Conservation (phyloP, 2,329 filamentous ascomycete species). For the Cytospora schulzeri region DNA sequence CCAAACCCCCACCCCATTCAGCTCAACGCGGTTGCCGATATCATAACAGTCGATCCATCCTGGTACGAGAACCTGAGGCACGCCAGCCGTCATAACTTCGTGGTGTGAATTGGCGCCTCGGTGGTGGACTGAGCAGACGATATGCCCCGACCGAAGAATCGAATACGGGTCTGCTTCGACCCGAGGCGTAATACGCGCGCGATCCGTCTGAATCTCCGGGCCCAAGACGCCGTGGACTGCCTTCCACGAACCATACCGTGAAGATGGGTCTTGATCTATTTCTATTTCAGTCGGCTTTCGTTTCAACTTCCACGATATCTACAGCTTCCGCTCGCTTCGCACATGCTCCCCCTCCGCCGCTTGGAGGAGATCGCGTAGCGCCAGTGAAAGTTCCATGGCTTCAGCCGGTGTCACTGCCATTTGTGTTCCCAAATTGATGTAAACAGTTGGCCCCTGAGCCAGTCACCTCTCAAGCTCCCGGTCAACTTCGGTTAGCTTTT, state of each 20-base stretch:
- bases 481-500: slow-evolving; percentile 40
- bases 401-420: slow-evolving; percentile 37
- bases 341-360: slow-evolving; percentile 33
- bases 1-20: slow-evolving; percentile 44
- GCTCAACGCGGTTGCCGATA: slow-evolving; percentile 46
- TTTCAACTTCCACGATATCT: slow-evolving; percentile 44
- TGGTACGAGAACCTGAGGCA: slow-evolving; percentile 49
- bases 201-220: slow-evolving; percentile 31
- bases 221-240: slow-evolving; percentile 28
- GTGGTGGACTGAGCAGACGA: slow-evolving; percentile 44
- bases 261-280: slow-evolving; percentile 6
- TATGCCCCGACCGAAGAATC: slow-evolving; percentile 36
- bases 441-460: slow-evolving; percentile 43
- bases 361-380: slow-evolving; percentile 41
- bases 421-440: slow-evolving; percentile 52
- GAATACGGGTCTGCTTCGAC: slow-evolving; percentile 38
- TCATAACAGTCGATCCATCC: slow-evolving; percentile 51
- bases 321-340: slow-evolving; percentile 41
- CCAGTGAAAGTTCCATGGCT: slow-evolving; percentile 42
- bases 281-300: slow-evolving; percentile 20
- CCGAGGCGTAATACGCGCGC: slow-evolving; percentile 40
- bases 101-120: slow-evolving; percentile 44
- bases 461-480: slow-evolving; percentile 49
- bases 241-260: slow-evolving; percentile 15
- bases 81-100: slow-evolving; percentile 39